Evolutionary conservation across 2,329 filamentous ascomycete species (phyloP).

Genomic region (Lasiodiplodia gonubiensis): DNA sequence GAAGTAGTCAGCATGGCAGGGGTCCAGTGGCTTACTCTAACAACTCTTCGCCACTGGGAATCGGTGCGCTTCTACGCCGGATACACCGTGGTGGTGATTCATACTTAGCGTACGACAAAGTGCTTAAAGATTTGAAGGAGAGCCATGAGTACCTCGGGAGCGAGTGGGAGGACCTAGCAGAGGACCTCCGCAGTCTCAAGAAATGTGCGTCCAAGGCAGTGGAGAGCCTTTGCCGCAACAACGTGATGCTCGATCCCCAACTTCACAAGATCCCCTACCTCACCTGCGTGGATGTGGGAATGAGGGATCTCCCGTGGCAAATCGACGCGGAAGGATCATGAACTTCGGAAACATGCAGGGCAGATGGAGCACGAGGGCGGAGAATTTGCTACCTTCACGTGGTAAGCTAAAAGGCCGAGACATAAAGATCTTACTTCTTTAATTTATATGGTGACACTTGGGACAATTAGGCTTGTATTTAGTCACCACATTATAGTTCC

Average conservation of each 20-base stretch:
- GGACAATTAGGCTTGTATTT: background rate
- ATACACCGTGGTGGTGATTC: constrained; percentile 37
- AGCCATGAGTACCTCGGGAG: constrained; percentile 30
- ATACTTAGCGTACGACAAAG: constrained; percentile 39
- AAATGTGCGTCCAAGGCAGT: constrained; percentile 34
- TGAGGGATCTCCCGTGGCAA: constrained; percentile 34
- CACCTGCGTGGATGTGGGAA: constrained; percentile 41
- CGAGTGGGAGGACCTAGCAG: constrained; percentile 33
- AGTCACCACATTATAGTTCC: background rate
- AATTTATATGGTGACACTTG: background rate
- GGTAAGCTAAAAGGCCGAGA: background rate
- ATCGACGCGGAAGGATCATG: background rate
- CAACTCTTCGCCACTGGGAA: constrained; percentile 23
- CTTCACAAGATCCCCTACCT: constrained; percentile 40
- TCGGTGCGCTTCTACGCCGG: constrained; percentile 38
- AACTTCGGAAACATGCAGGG: background rate
- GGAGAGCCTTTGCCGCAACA: constrained; percentile 32
- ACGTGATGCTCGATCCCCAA: constrained; percentile 40
- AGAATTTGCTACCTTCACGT: background rate
- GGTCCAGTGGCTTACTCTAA: background rate
- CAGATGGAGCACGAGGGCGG: background rate
- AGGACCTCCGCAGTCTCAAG: constrained; percentile 39
- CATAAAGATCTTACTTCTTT: background rate
- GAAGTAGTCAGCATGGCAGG: background rate
- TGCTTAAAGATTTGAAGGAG: constrained; percentile 32